These are phyloP conservation scores for Neocatenulostroma microsporum DNA, from an alignment of 2,329 filamentous ascomycete genomes.

Conservation along the genomic window DNA sequence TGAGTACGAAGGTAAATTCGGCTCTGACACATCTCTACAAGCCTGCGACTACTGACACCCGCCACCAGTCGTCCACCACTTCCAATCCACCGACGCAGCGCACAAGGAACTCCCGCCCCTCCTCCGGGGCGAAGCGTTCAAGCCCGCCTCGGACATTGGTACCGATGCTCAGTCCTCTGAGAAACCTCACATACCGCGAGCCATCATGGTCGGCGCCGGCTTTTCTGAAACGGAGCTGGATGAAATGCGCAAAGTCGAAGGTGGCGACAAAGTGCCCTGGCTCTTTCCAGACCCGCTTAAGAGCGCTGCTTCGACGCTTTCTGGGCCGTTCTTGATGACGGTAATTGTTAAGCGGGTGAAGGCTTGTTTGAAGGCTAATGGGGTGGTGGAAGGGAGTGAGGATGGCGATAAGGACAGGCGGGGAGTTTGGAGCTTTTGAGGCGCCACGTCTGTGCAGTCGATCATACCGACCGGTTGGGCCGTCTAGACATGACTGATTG, in stretches of 20 bases:
- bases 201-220: slow-evolving; percentile 17
- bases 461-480: too few species aligned
- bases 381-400: slow-evolving; percentile 13
- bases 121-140: slow-evolving; percentile 11
- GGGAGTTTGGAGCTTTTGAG: slow-evolving; percentile 2
- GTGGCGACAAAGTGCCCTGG: slow-evolving; percentile 14
- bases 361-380: slow-evolving; percentile 12
- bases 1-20: slow-evolving; percentile 18
- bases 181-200: slow-evolving; percentile 9
- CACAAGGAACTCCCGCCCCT: slow-evolving; percentile 15
- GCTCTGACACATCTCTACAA: too few species aligned
- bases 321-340: slow-evolving; percentile 14
- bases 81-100: slow-evolving; percentile 9
- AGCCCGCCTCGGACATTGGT: slow-evolving; percentile 13
- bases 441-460: too few species aligned
- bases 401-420: slow-evolving; percentile 3
- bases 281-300: slow-evolving; percentile 14
- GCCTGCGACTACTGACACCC: too few species aligned
- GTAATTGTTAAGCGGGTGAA: slow-evolving; percentile 12
- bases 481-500: too few species aligned
- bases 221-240: slow-evolving; percentile 14
- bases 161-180: slow-evolving; percentile 8
- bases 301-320: slow-evolving; percentile 10
- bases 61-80: slow-evolving; percentile 18
- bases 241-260: slow-evolving; percentile 12